Evolutionary conservation across 257 asterid genomes (phyloP).

Genomic region (Perilla frutescens): DNA sequence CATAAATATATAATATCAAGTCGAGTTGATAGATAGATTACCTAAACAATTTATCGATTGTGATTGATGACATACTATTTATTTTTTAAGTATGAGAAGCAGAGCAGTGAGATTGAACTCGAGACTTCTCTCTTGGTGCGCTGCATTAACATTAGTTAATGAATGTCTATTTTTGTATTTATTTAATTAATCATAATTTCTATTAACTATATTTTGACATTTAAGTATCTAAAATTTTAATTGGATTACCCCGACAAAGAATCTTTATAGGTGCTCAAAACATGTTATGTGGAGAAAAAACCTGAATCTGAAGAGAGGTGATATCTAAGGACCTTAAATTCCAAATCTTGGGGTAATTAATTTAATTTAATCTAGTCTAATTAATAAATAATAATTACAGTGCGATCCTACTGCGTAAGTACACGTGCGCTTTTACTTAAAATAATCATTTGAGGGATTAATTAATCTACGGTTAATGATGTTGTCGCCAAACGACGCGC

Average conservation of each 20-base stretch:
- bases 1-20: too few relatives aligned
- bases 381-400: conserved; percentile 20
- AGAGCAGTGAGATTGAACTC: too few relatives aligned
- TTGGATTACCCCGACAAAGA: neutral
- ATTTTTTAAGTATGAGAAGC: too few relatives aligned
- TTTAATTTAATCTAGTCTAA: neutral
- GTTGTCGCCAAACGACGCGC: conserved; percentile 5
- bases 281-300: conserved; percentile 31
- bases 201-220: too few relatives aligned
- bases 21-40: too few relatives aligned
- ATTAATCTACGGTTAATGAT: conserved; percentile 15
- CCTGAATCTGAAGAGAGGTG: conserved; percentile 41
- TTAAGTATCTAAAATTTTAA: too few relatives aligned
- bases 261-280: neutral
- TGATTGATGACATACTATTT: too few relatives aligned
- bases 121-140: too few relatives aligned
- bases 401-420: conserved; percentile 17
- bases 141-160: too few relatives aligned
- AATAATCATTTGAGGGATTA: conserved; percentile 23
- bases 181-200: neutral
- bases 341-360: conserved; percentile 26
- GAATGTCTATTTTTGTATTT: neutral
- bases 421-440: conserved; percentile 28
- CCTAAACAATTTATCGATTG: too few relatives aligned
- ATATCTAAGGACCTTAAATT: conserved; percentile 34